Evolutionary conservation across 2,329 filamentous ascomycete genomes (phyloP).

Genomic region (Colletotrichum sansevieriae): DNA sequence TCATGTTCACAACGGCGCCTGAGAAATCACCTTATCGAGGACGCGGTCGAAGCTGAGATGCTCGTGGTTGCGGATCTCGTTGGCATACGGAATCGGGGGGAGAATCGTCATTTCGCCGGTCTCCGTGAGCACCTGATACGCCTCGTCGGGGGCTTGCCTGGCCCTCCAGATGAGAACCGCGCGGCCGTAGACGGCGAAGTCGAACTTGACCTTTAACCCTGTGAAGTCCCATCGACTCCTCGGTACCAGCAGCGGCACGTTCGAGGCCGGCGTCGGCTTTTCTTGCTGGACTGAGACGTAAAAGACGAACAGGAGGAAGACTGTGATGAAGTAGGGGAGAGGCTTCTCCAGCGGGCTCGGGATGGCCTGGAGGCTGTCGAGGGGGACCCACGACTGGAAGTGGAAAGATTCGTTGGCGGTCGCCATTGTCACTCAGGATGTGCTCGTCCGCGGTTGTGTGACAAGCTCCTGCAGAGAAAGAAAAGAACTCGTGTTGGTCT

Average conservation of each 20-base stretch:
- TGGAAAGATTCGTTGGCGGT: constrained; percentile 35
- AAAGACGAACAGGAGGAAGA: constrained; percentile 32
- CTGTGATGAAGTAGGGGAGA: constrained; percentile 37
- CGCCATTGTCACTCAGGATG: constrained; percentile 31
- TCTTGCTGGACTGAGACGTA: constrained; percentile 35
- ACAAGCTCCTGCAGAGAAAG: constrained; percentile 1
- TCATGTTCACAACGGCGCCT: no score
- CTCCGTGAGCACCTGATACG: constrained; percentile 30
- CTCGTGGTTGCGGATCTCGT: constrained; percentile 39
- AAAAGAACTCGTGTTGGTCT: background rate
- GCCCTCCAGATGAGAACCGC: constrained; percentile 18
- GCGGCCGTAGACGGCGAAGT: constrained; percentile 21
- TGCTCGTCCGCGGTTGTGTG: constrained; percentile 1
- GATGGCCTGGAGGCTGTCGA: constrained; percentile 35
- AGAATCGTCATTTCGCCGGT: constrained; percentile 35
- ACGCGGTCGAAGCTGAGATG: constrained; percentile 38
- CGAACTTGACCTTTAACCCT: constrained; percentile 32
- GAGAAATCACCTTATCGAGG: constrained; percentile 19
- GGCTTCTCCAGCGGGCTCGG: constrained; percentile 36
- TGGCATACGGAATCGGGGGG: constrained; percentile 33
- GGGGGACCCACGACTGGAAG: constrained; percentile 32
- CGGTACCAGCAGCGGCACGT: constrained; percentile 20
- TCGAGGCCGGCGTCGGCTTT: constrained; percentile 16
- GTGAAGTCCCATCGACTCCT: constrained; percentile 29
- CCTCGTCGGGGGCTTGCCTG: constrained; percentile 17